Percentiles rank a stretch among this genome's conserved stretches.
Evolutionary conservation across 2,329 filamentous ascomycete species (phyloP).

Genomic region (Xylaria sp.): DNA sequence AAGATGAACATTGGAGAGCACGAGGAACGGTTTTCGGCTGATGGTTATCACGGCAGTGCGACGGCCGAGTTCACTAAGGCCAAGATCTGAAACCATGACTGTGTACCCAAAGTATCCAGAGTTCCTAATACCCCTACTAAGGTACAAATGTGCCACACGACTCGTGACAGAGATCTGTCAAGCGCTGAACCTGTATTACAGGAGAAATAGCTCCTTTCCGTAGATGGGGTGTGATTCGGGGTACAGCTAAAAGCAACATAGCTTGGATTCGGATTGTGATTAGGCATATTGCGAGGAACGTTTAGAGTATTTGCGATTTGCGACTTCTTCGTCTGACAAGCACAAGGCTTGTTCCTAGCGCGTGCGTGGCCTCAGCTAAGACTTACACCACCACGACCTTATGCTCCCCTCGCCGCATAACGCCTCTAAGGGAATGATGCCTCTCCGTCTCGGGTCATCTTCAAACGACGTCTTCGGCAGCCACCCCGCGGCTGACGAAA

Average conservation of each 20-base stretch:
- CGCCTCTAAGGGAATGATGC: not conserved
- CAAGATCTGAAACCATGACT: slow-evolving; percentile 14
- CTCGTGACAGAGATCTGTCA: no score
- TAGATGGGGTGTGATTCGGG: not conserved
- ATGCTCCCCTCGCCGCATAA: not conserved
- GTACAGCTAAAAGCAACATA: not conserved
- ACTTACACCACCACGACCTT: not conserved
- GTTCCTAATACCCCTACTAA: no score
- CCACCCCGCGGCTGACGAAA: not conserved
- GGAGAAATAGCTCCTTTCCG: not conserved
- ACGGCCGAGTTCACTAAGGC: not conserved
- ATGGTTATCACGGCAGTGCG: slow-evolving; percentile 8
- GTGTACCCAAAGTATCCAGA: not conserved
- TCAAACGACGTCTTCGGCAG: slow-evolving; percentile 10
- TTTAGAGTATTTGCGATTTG: not conserved
- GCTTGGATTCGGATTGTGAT: no score
- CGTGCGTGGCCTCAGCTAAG: not conserved
- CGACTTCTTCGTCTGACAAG: not conserved
- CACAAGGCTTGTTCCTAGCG: not conserved
- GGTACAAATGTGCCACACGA: no score
- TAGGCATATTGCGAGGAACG: not conserved
- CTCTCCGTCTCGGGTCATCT: not conserved
- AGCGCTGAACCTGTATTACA: not conserved
- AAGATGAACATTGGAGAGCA: slow-evolving; percentile 13
- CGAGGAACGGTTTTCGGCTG: slow-evolving; percentile 15